These are phyloP conservation scores for Raphanus raphanistrum DNA, from an alignment of 345 rosid genomes.

Conservation along the genomic window DNA sequence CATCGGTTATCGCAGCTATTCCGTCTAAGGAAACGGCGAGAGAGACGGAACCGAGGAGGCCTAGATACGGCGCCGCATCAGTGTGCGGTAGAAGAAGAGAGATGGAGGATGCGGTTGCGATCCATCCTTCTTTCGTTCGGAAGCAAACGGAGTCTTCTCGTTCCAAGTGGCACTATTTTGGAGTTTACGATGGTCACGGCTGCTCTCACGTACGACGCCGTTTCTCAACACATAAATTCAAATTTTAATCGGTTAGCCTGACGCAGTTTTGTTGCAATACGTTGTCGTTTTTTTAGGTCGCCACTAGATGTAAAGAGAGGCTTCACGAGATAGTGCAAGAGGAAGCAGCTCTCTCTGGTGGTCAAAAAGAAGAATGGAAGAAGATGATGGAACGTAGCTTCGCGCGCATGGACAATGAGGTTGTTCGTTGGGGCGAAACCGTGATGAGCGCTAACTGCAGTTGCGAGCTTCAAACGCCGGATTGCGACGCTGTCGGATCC, in stretches of 20 bases:
- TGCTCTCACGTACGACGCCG: conserved; percentile 62
- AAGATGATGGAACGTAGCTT: conserved; percentile 63
- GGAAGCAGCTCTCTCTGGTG: conserved; percentile 39
- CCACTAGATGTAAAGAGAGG: conserved; percentile 58
- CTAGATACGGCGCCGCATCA: conserved; percentile 68
- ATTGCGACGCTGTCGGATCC: conserved; percentile 83
- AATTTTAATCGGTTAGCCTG: too few relatives aligned
- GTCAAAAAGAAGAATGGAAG: conserved; percentile 49
- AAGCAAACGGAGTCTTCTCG: conserved; percentile 25
- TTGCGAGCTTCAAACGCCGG: conserved; percentile 71
- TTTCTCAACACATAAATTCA: background rate
- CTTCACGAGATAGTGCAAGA: conserved; percentile 66
- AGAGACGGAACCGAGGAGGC: conserved; percentile 29
- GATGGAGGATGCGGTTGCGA: conserved; percentile 83
- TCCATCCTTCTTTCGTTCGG: conserved; percentile 51
- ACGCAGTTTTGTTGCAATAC: background rate
- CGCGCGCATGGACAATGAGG: conserved; percentile 62
- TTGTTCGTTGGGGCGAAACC: conserved; percentile 32
- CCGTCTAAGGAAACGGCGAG: conserved; percentile 13
- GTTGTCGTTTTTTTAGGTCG: conserved; percentile 45
- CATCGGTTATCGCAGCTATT: background rate
- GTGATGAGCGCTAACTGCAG: conserved; percentile 41
- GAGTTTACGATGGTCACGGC: conserved; percentile 78
- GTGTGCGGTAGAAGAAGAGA: conserved; percentile 84
- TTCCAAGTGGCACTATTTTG: conserved; percentile 58